phyloP scores from a whole-genome alignment of 1,284 basidiomycete species.

The Melanopsichium pennsylvanicum region DNA sequence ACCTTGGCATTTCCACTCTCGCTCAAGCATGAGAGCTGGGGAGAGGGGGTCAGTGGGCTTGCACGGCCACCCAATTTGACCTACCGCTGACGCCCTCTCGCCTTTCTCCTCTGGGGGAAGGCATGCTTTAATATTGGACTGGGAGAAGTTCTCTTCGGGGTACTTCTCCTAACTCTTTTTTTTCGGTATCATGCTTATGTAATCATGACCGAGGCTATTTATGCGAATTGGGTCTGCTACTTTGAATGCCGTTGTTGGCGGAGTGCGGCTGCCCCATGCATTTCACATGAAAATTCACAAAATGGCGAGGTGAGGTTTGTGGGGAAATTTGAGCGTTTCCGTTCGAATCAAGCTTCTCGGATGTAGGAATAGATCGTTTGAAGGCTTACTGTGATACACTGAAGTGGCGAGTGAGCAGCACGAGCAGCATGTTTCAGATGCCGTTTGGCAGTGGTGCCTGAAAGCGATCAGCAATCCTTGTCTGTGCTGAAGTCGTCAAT shows the following conservation, averaged over 20 bases:
- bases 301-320: not conserved
- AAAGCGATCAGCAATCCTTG: too few relatives aligned
- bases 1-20: conserved; percentile 56
- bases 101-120: conserved; percentile 51
- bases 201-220: too few relatives aligned
- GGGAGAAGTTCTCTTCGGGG: conserved; percentile 32
- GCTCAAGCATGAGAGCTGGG: conserved; percentile 53
- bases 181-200: conserved; percentile 14
- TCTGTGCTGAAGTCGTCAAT: too few relatives aligned
- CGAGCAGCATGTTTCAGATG: too few relatives aligned
- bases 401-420: too few relatives aligned
- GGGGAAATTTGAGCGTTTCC: conserved; percentile 7
- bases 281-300: conserved; percentile 15
- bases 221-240: too few relatives aligned
- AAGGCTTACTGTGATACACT: too few relatives aligned
- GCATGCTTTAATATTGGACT: conserved; percentile 51
- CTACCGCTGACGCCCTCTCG: conserved; percentile 52
- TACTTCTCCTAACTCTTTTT: conserved; percentile 22
- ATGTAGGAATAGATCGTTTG: not conserved
- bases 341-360: not conserved
- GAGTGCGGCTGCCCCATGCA: not conserved
- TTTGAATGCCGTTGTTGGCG: too few relatives aligned
- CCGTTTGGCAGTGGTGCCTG: too few relatives aligned
- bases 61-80: conserved; percentile 54
- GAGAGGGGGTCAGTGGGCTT: conserved; percentile 53